Percentiles rank a stretch among this genome's conserved stretches.
Conservation (phyloP, 352 stramenopile species). For the Pythium folliculosum region DNA sequence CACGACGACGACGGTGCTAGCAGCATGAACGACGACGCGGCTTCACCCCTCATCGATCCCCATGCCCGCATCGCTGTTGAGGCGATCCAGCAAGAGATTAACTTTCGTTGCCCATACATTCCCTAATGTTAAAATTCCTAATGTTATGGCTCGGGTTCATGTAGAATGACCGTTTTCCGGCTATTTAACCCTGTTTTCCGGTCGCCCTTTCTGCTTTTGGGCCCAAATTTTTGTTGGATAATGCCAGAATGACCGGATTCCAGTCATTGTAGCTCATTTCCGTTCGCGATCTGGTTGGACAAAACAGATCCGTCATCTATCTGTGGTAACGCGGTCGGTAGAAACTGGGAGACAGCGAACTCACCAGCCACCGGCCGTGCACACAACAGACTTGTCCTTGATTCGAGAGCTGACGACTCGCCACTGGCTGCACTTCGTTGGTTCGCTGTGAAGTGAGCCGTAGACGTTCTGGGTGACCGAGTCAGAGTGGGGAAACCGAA, state of each 20-base stretch:
- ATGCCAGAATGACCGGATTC: no score
- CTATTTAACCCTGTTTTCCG: no score
- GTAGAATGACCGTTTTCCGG: not conserved
- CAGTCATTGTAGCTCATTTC: not conserved
- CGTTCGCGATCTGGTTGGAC: not conserved
- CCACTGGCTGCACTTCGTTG: not conserved
- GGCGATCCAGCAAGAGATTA: no score
- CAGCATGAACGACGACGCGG: no score
- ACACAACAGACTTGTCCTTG: not conserved
- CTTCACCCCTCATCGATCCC: no score
- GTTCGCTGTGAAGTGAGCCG: not conserved
- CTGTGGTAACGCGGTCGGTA: not conserved
- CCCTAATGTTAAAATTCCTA: not conserved
- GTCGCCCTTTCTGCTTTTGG: no score
- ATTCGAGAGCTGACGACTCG: constrained; percentile 1
- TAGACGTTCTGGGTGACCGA: not conserved
- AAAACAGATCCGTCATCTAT: not conserved
- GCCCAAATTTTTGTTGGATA: no score
- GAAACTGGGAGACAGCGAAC: not conserved
- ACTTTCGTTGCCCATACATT: not conserved
- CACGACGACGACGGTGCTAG: no score
- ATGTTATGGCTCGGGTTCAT: not conserved
- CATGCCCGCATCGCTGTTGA: no score
- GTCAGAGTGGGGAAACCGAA: not conserved
- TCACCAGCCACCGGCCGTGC: not conserved